Conservation (phyloP, 2,329 filamentous ascomycete genomes). For the Coniella lustricola region DNA sequence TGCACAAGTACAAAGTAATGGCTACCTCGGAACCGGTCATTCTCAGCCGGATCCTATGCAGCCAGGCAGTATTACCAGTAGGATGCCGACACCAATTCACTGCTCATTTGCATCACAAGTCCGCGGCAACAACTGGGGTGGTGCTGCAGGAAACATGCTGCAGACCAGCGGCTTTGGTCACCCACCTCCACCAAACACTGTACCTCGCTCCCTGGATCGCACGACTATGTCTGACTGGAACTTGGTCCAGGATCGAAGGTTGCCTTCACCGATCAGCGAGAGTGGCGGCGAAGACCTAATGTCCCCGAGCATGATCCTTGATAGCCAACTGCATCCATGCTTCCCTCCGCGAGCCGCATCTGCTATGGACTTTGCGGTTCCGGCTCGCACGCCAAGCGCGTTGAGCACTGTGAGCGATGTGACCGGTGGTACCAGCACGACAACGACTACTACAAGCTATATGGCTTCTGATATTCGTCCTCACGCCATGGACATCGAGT, state of each 20-base stretch:
- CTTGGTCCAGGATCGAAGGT: conserved; percentile 43
- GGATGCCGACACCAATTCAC: conserved; percentile 55
- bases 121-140: conserved; percentile 43
- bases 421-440: conserved; percentile 1
- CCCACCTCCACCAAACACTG: conserved; percentile 34
- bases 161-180: conserved; percentile 30
- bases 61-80: conserved; percentile 31
- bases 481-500: conserved; percentile 29
- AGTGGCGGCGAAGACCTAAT: conserved; percentile 38
- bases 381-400: conserved; percentile 6
- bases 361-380: conserved; percentile 25
- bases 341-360: conserved; percentile 29
- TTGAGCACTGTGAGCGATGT: conserved; percentile 22
- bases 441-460: conserved; percentile 8
- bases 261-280: conserved; percentile 56
- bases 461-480: conserved; percentile 6
- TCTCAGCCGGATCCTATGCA: conserved; percentile 26
- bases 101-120: conserved; percentile 50
- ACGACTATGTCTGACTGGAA: conserved; percentile 39
- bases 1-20: conserved; percentile 10
- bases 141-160: conserved; percentile 27
- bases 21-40: conserved; percentile 24
- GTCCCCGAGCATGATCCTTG: conserved; percentile 34
- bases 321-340: conserved; percentile 28
- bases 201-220: conserved; percentile 42